Conservation (phyloP, 805 yeast genomes). For the Candida peoriensis region DNA sequence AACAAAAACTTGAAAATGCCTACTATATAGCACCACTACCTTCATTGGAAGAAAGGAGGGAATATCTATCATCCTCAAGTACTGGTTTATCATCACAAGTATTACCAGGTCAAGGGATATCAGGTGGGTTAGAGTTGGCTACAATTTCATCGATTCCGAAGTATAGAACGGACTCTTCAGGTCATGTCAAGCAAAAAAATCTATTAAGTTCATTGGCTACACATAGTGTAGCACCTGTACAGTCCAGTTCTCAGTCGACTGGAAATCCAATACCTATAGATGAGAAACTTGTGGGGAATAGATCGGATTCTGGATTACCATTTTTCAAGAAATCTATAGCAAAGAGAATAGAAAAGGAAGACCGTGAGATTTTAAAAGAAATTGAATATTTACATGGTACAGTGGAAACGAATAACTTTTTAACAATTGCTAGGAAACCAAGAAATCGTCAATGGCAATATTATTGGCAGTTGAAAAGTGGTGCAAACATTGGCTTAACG, state of each 20-base stretch:
- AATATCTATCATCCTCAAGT: constrained; percentile 16
- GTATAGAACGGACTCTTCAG: constrained; percentile 12
- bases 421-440: constrained; percentile 36
- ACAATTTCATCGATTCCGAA: constrained; percentile 20
- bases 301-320: constrained; percentile 39
- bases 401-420: constrained; percentile 39
- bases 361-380: constrained; percentile 36
- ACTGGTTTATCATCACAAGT: constrained; percentile 20
- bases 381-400: constrained; percentile 46
- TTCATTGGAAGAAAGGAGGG: constrained; percentile 21
- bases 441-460: constrained; percentile 43
- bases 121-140: constrained; percentile 24
- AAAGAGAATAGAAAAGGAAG: constrained; percentile 26
- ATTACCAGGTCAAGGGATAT: constrained; percentile 26
- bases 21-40: constrained; percentile 18
- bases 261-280: constrained; percentile 22
- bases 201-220: constrained; percentile 12
- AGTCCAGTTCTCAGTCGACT: constrained; percentile 13
- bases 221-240: constrained; percentile 3
- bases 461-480: constrained; percentile 42
- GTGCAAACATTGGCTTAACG: constrained; percentile 31
- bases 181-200: constrained; percentile 12
- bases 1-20: constrained; percentile 3
- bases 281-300: constrained; percentile 14
- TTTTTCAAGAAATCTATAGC: constrained; percentile 27